Evolutionary conservation across 768 basidiomycete genomes (phyloP).

Genomic region (Atractiella rhizophila): DNA sequence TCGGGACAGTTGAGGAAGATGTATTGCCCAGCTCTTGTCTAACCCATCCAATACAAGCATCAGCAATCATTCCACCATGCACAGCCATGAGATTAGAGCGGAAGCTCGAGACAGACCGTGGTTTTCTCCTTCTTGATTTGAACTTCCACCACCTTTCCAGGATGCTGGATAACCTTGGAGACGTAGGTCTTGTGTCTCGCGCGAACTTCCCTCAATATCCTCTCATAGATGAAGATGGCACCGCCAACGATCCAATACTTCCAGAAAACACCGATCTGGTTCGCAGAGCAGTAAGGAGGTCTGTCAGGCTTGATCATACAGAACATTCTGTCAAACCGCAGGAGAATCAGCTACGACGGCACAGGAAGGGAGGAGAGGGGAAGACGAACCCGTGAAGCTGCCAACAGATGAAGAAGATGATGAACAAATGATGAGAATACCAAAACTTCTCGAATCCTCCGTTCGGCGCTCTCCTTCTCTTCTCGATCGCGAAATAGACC

Average conservation of each 20-base stretch:
- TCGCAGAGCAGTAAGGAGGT: conserved; percentile 60
- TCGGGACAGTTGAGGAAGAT: conserved; percentile 79
- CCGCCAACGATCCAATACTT: conserved; percentile 78
- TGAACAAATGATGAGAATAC: conserved; percentile 30
- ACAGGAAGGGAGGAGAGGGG: conserved; percentile 29
- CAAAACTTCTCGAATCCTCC: conserved; percentile 55
- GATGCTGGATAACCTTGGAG: conserved; percentile 84
- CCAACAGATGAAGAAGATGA: conserved; percentile 80
- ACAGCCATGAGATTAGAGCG: too few species aligned
- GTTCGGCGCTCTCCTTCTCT: conserved; percentile 32
- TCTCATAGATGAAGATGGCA: conserved; percentile 59
- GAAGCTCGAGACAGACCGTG: too few species aligned
- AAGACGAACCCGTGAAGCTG: conserved; percentile 86
- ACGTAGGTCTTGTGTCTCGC: conserved; percentile 76
- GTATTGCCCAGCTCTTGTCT: conserved; percentile 27
- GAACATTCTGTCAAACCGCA: conserved; percentile 29
- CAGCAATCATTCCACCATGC: too few species aligned
- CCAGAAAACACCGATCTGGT: conserved; percentile 84
- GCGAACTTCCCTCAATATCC: conserved; percentile 71
- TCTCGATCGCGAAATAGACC: conserved; percentile 66
- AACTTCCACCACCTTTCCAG: conserved; percentile 74
- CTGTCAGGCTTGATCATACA: conserved; percentile 80
- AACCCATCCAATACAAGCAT: too few species aligned
- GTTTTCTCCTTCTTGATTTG: conserved; percentile 95
- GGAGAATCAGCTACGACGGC: neutral